Conservation (phyloP, 78 protist species). For the Chrysochromulina parva region DNA sequence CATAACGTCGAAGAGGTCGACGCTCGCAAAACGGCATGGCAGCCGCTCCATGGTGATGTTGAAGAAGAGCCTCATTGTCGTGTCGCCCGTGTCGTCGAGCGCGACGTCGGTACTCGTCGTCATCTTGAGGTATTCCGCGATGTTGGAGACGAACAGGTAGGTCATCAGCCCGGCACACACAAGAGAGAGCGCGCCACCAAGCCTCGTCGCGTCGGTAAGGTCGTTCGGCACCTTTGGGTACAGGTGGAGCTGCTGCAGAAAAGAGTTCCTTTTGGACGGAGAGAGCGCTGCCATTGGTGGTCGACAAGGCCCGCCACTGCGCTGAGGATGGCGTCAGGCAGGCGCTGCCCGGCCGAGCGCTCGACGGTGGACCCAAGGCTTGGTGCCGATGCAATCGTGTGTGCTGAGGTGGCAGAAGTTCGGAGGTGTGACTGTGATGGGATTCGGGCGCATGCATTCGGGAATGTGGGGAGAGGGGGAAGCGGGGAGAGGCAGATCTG, state of each 20-base stretch:
- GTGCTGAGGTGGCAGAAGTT: too few species aligned
- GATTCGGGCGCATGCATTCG: too few species aligned
- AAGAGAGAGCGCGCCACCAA: not conserved
- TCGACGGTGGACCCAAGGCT: too few species aligned
- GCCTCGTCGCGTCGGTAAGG: not conserved
- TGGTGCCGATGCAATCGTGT: too few species aligned
- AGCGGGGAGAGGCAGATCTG: too few species aligned
- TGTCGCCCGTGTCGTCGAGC: not conserved
- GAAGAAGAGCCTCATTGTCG: not conserved
- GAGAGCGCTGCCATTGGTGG: too few species aligned
- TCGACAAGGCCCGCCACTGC: too few species aligned
- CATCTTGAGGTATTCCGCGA: not conserved
- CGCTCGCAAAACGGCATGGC: not conserved
- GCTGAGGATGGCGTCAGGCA: too few species aligned
- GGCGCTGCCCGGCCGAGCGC: too few species aligned
- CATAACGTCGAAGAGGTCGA: not conserved
- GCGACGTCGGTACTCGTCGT: not conserved
- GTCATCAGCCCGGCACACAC: not conserved
- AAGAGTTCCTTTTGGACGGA: too few species aligned
- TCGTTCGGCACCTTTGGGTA: not conserved
- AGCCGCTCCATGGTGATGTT: slow-evolving; percentile 19
- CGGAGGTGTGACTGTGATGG: too few species aligned
- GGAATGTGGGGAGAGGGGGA: too few species aligned
- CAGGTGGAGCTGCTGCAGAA: not conserved
- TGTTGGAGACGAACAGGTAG: not conserved